Evolutionary conservation across 1,139 yeast species (phyloP), one percentile per base, ranked within the genome.

Genomic region (Yamadazyma siamensis): DNA sequence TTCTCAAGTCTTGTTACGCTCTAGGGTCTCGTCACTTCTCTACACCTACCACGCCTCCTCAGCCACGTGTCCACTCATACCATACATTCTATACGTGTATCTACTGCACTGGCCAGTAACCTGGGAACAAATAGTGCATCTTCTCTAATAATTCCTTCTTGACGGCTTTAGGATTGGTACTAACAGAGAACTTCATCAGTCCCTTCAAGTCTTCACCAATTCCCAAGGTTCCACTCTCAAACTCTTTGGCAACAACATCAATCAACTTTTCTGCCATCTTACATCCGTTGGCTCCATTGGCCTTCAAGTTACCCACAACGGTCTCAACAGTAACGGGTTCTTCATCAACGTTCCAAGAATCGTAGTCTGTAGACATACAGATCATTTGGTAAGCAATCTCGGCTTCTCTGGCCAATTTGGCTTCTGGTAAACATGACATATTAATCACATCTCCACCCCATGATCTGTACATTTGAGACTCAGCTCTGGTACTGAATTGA

Each of bases 321-420:
- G 95, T 84, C 61, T 89, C 96, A 12, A 94, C 97, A 9, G 97
- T 89, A 27, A 91, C 98, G 3, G 97, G 94, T 49, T 89, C 97
- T 53, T 81, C 96, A 35, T 75, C 78, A 49, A 84, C 95, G 53
- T 88, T 84, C 98, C 98, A 91, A 14, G 98, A 95, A 55, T 91
- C 98, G 59, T 94, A 91, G 59, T 94, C 98, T 12, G 98, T 91
- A 2, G 95, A 83, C 98, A 91, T 94, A 64, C 99, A 91, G 42
- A 91, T 76, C 96, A 91, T 91, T 60, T 89, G 97, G 61, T 94
- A 91, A 21, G 95, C 75, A 43, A 91, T 82, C 59, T 91, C 99
- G 21, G 97, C 96, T 62, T 91, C 99, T 53, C 94, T 79, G 8
- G 98, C 98, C 45, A 91, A 73, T 60, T 91, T 94, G 24, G 95